Base-by-base conservation (phyloP, 1,284 basidiomycete genomes). In the Marasmius oreades region DNA sequence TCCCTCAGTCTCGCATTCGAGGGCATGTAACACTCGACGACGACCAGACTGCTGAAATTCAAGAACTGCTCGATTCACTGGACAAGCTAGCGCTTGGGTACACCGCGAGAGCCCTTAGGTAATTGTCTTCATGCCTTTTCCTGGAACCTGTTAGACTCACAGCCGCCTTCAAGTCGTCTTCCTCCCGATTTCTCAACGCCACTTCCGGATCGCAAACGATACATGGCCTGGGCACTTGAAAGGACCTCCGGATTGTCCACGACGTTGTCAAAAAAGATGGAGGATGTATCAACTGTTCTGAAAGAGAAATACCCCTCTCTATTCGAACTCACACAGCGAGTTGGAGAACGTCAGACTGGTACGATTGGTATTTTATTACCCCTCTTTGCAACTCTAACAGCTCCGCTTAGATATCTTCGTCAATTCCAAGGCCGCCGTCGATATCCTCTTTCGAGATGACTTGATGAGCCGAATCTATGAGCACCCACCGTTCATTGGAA, bases 381-480 rank as follows among this genome's bases (percentile, higher is more conserved):
- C 5, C 23, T 50, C 24, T 24, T 5, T 31, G 14, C 2, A 12
- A 50, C 10, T 8, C 28, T n/a, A 50, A 28, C 8, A 16, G 7
- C 2, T 14, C 28, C 16, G n/a, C n/a, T 11, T 20, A 50, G 47
- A 50, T 18, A 50, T 50, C 20, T 31, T 50, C 23, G 26, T 33
- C 18, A 20, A 50, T 23, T 58, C 57, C 2, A 55, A 60, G 3
- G 59, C 59, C 6, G 62, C 61, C 20, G 51, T 60, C 20, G 61
- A 61, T 4, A 26, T 61, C 31, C 55, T 66, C 16, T 66, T 61
- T 50, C 48, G 50, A 34, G 65, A 65, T 54, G 62, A 67, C 28
- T 55, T 63, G 55, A 65, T 66, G 60, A 56, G 39, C 23, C 51
- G 61, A 31, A 55, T 67, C 23, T 63, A 67, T 45, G 61, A 59